Evolutionary conservation across 805 yeast species (phyloP).

Genomic region (Candida ascalaphidarum): DNA sequence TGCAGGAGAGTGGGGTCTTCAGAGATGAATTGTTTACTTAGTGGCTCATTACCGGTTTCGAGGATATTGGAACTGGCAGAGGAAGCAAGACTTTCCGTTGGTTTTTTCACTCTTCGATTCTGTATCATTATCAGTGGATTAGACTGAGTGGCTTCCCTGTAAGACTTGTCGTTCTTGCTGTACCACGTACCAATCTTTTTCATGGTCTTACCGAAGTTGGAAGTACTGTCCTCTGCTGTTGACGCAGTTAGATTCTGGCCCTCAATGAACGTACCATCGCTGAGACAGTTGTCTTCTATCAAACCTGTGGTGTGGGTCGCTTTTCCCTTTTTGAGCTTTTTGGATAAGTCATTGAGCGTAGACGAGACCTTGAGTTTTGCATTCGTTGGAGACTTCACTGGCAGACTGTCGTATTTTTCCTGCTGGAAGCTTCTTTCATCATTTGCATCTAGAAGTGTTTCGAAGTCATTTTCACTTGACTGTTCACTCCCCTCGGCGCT

Average conservation of each 20-base stretch:
- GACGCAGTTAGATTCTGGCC: slow-evolving; percentile 1
- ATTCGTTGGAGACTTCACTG: too few species aligned
- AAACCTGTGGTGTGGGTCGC: slow-evolving; percentile 13
- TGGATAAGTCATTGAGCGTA: slow-evolving; percentile 18
- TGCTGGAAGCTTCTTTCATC: too few species aligned
- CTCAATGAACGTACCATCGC: slow-evolving; percentile 18
- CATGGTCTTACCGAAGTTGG: slow-evolving; percentile 27
- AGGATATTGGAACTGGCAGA: too few species aligned
- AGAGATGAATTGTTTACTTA: too few species aligned
- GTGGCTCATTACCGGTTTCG: too few species aligned
- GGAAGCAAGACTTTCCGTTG: too few species aligned
- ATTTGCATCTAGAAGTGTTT: too few species aligned
- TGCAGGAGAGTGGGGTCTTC: too few species aligned
- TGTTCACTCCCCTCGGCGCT: too few species aligned
- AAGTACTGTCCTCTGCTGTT: too few species aligned
- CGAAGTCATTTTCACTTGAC: too few species aligned
- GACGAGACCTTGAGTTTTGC: slow-evolving; percentile 11
- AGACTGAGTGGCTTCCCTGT: slow-evolving; percentile 16
- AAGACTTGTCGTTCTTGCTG: slow-evolving; percentile 32
- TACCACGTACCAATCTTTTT: slow-evolving; percentile 67
- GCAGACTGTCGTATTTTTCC: too few species aligned
- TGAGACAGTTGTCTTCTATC: slow-evolving; percentile 15
- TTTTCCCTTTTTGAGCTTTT: slow-evolving; percentile 11
- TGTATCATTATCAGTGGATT: slow-evolving; percentile 71
- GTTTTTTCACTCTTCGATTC: slow-evolving; percentile 30